These are phyloP conservation scores for Barbarea vulgaris DNA, from an alignment of 345 rosid genomes.

Conservation along the genomic window DNA sequence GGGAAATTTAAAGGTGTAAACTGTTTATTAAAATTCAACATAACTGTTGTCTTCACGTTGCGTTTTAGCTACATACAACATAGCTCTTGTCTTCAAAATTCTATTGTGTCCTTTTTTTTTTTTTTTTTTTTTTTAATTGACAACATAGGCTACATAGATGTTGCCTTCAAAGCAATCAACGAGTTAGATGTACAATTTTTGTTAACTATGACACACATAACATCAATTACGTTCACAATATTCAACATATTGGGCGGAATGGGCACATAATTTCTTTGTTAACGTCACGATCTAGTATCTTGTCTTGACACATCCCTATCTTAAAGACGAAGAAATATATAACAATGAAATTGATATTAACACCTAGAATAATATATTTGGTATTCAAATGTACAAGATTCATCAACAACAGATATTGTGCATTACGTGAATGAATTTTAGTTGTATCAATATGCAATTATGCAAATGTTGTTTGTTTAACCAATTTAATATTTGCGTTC, in stretches of 20 bases:
- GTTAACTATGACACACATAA: neutral
- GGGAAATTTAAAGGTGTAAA: too few species aligned
- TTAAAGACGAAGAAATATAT: neutral
- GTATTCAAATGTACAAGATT: neutral
- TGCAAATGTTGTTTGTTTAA: neutral
- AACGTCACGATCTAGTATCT: neutral
- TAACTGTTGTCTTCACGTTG: too few species aligned
- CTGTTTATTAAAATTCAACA: too few species aligned
- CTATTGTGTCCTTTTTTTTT: too few species aligned
- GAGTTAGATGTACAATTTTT: neutral
- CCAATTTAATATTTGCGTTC: neutral
- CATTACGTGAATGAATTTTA: neutral
- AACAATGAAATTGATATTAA: neutral
- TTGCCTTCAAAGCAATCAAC: constrained; percentile 19
- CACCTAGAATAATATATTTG: neutral
- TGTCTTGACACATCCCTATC: neutral
- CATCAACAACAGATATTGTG: neutral
- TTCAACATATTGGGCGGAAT: constrained; percentile 18
- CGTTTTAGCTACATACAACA: too few species aligned
- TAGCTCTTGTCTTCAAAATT: too few species aligned
- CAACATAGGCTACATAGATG: neutral
- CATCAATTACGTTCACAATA: constrained; percentile 5
- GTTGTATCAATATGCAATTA: neutral
- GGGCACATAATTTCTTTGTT: constrained; percentile 5
- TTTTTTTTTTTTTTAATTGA: neutral